Evolutionary conservation across 2,329 filamentous ascomycete genomes (phyloP), one percentile per base, ranked within the genome.

Genomic region (Falciphora oryzae): DNA sequence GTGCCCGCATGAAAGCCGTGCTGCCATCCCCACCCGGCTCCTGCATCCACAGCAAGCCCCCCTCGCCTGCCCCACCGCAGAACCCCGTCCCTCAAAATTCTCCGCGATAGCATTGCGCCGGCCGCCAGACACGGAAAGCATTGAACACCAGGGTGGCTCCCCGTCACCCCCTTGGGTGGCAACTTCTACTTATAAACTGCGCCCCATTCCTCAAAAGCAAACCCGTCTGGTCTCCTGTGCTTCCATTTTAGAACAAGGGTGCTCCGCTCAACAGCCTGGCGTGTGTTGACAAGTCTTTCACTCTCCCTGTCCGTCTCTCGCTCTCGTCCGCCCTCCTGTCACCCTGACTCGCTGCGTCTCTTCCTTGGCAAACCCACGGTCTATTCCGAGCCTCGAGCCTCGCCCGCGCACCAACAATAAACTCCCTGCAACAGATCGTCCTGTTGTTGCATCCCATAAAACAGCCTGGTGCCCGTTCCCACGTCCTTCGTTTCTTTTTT

Each of bases 401-500:
- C 44, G 18, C 18, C 38, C 38, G 38, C 38, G 38, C 38, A 44
- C 44, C 44, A 53, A 53, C 44, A 53, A 53, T 53, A 50, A 1
- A n/a, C 44, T 53, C n/a, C 44, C 44, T 53, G 44, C 44, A 44
- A 16, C 27, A 38, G 32, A 61, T 38, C 59, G 59, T 61, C 59
- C 28, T 61, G 59, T 44, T 32, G 59, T 61, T 61, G n/a, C 32
- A 32, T 61, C 32, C 31, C 32, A 38, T 61, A 27, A 60, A 35
- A 60, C 16, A 44, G 44, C 44, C 44, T 25, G 18, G 44, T 53
- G 44, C 44, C 44, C 44, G 2, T 25, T 16, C 31, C 27, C 32
- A 61, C 29, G 32, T 38, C 38, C 59, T 22, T 61, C 59, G 59
- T 61, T 38, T 32, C 27, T 61, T 38, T 25, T 61, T 61, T 61